Conservation (phyloP, 2,329 filamentous ascomycete species). For the Pseudogymnoascus sp. region DNA sequence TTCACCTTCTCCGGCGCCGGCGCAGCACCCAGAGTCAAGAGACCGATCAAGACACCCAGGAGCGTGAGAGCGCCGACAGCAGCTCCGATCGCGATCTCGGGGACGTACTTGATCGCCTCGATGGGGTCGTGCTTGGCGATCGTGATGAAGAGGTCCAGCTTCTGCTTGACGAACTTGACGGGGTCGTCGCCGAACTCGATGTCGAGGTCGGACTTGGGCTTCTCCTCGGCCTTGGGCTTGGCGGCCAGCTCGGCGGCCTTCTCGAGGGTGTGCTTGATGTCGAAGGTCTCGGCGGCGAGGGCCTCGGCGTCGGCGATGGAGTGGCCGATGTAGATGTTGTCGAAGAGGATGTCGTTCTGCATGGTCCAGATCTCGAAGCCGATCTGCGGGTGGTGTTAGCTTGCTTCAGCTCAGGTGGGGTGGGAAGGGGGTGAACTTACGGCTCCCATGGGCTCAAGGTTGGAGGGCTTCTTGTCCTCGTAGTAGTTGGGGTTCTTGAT, state of each 20-base stretch:
- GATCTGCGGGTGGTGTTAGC: slow-evolving; percentile 37
- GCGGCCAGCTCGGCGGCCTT: slow-evolving; percentile 67
- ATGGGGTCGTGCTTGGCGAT: slow-evolving; percentile 74
- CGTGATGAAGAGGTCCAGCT: slow-evolving; percentile 81
- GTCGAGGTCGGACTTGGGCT: slow-evolving; percentile 60
- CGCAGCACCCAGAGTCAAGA: slow-evolving; percentile 54
- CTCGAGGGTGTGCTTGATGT: slow-evolving; percentile 79
- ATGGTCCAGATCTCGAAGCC: slow-evolving; percentile 99
- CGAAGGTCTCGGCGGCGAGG: slow-evolving; percentile 81
- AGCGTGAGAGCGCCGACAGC: slow-evolving; percentile 62
- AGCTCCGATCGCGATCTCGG: slow-evolving; percentile 79
- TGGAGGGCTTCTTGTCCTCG: slow-evolving; percentile 92
- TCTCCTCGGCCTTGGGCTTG: slow-evolving; percentile 62
- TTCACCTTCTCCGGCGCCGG: slow-evolving; percentile 59
- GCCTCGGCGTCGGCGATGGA: slow-evolving; percentile 86
- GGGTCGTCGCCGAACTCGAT: slow-evolving; percentile 89
- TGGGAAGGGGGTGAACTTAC: no score
- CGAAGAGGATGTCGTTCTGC: slow-evolving; percentile 97
- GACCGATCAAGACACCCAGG: slow-evolving; percentile 59
- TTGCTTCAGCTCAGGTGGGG: no score
- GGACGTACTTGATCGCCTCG: slow-evolving; percentile 77
- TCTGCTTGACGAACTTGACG: slow-evolving; percentile 79
- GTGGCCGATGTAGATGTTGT: slow-evolving; percentile 99
- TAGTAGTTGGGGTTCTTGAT: slow-evolving; percentile 94
- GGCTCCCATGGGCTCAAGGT: slow-evolving; percentile 97